Conservation (phyloP, 192 early-diverging fungal genomes). For the Mortierella claussenii region DNA sequence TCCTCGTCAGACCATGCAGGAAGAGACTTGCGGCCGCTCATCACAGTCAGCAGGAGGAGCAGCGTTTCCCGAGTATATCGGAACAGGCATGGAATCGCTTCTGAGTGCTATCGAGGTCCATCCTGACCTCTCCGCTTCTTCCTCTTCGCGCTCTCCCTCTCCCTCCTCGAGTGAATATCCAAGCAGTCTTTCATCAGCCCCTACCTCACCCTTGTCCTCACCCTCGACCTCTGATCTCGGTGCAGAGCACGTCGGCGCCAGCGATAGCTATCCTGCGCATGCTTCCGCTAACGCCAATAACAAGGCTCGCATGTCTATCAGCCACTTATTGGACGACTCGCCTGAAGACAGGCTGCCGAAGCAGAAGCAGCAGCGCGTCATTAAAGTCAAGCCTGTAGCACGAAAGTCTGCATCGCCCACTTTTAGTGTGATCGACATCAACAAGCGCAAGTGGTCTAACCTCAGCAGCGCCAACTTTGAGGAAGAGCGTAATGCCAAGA, state of each 20-base stretch:
- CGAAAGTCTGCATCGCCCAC: conserved; percentile 24
- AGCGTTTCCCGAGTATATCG: conserved; percentile 31
- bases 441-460: conserved; percentile 56
- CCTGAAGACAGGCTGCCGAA: conserved; percentile 2
- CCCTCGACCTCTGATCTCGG: conserved; percentile 1
- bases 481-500: conserved; percentile 56
- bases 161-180: conserved; percentile 19
- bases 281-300: conserved; percentile 12
- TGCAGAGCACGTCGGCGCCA: conserved; percentile 1
- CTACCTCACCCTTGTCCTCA: conserved; percentile 17
- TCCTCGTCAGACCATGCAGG: neutral
- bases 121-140: conserved; percentile 26
- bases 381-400: conserved; percentile 2
- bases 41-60: no score
- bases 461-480: conserved; percentile 41
- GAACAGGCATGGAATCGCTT: conserved; percentile 49
- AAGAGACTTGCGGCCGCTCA: no score
- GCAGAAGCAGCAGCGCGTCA: neutral
- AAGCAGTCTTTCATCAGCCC: conserved; percentile 13
- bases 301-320: conserved; percentile 49
- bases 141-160: conserved; percentile 32
- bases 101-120: conserved; percentile 50
- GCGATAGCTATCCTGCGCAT: conserved; percentile 12
- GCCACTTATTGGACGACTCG: conserved; percentile 32
- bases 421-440: conserved; percentile 19